These are phyloP conservation scores for Scolecobasidium constrictum DNA, from an alignment of 2,329 filamentous ascomycete genomes.

Conservation along the genomic window DNA sequence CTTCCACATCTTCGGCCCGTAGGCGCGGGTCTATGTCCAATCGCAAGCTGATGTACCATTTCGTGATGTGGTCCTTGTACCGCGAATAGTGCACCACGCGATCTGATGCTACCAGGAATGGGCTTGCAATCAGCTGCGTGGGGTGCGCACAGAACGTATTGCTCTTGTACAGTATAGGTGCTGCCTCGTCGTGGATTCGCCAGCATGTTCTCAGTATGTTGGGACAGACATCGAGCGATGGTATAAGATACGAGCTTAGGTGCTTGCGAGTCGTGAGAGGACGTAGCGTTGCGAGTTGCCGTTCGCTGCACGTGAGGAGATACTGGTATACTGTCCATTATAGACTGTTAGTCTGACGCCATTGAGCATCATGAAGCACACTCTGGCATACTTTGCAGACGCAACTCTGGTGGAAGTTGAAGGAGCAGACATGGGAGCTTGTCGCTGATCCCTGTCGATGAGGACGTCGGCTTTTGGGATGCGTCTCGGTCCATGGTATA, in stretches of 20 bases:
- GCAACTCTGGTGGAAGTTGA: background rate
- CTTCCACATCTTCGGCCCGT: slow-evolving; percentile 23
- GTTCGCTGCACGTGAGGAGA: background rate
- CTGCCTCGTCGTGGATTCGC: slow-evolving; percentile 29
- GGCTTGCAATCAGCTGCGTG: slow-evolving; percentile 32
- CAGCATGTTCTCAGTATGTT: slow-evolving; percentile 31
- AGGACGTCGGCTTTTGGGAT: no score
- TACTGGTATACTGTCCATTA: background rate
- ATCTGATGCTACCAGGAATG: slow-evolving; percentile 27
- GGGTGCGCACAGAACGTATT: slow-evolving; percentile 41
- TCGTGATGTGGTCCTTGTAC: slow-evolving; percentile 25
- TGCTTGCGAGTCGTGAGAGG: background rate
- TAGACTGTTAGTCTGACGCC: background rate
- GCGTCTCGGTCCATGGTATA: no score
- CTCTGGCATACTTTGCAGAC: background rate
- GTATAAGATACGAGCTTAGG: slow-evolving; percentile 2
- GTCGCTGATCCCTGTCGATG: no score
- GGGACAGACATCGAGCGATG: slow-evolving; percentile 22
- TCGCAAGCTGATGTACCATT: slow-evolving; percentile 35
- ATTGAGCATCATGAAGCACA: background rate
- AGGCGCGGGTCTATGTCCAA: slow-evolving; percentile 41
- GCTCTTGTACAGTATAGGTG: slow-evolving; percentile 35
- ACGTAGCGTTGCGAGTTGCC: background rate
- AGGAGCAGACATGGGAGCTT: background rate
- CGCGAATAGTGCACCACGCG: slow-evolving; percentile 24